Conservation (phyloP, 257 asterid species). For the Solanum microdontum region DNA sequence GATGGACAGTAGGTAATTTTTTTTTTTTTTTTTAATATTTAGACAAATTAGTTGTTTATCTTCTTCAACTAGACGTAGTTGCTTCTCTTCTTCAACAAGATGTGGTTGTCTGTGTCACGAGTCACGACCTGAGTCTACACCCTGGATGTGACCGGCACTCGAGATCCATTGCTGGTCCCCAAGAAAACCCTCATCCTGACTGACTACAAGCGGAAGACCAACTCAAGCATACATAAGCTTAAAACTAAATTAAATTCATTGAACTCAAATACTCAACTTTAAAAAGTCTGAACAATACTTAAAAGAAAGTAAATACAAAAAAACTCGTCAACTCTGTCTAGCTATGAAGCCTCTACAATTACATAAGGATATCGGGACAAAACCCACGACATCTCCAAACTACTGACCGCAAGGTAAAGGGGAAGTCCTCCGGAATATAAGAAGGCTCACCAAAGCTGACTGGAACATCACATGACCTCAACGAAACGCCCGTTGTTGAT, state of each 20-base stretch:
- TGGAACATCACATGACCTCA: background rate
- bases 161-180: too few relatives aligned
- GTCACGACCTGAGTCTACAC: too few relatives aligned
- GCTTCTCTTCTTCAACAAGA: background rate
- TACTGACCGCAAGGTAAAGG: background rate
- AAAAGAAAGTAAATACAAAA: background rate
- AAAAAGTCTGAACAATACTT: background rate
- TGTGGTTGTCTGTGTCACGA: too few relatives aligned
- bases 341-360: background rate
- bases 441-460: too few relatives aligned
- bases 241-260: too few relatives aligned
- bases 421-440: background rate
- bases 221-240: too few relatives aligned
- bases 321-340: background rate
- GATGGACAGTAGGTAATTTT: background rate
- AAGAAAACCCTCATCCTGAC: too few relatives aligned
- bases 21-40: too few relatives aligned
- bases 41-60: background rate
- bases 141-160: too few relatives aligned
- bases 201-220: too few relatives aligned
- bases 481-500: background rate
- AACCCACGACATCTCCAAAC: background rate
- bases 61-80: background rate
- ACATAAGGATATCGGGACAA: background rate
- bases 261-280: background rate